Evolutionary conservation across 2,329 filamentous ascomycete genomes (phyloP).

Genomic region (Aspergillus sp.): DNA sequence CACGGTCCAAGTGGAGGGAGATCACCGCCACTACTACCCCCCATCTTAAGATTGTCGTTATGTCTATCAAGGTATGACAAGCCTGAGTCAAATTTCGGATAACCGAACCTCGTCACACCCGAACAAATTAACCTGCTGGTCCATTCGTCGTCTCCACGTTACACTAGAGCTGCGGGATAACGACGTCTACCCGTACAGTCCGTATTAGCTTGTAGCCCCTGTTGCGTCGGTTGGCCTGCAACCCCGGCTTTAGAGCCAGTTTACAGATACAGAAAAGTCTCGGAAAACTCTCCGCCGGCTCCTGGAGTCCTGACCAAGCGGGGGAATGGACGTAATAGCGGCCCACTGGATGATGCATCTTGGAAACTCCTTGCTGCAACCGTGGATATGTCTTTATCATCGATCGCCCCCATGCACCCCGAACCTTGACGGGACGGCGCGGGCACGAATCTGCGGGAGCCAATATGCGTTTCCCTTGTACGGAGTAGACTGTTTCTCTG

Average conservation of each 20-base stretch:
- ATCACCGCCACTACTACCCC: neutral
- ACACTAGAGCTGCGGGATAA: neutral
- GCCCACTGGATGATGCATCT: neutral
- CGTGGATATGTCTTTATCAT: constrained; percentile 25
- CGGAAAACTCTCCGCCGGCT: neutral
- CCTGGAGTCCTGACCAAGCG: neutral
- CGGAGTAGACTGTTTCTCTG: neutral
- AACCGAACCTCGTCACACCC: constrained; percentile 4
- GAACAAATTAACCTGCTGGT: constrained; percentile 4
- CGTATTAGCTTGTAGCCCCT: neutral
- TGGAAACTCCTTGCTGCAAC: constrained; percentile 31
- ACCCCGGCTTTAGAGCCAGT: neutral
- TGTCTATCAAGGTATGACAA: constrained; percentile 7
- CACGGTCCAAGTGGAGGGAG: constrained; percentile 2
- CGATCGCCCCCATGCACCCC: constrained; percentile 25
- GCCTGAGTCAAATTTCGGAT: constrained; percentile 4
- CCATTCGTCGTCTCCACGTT: neutral
- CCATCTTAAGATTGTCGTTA: neutral
- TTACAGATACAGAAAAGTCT: neutral
- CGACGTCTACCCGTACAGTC: neutral
- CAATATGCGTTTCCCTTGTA: constrained; percentile 10
- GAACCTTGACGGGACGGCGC: constrained; percentile 43
- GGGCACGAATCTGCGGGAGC: constrained; percentile 22
- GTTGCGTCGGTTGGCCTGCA: neutral
- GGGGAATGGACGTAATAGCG: neutral